These are phyloP conservation scores for Gomphus bonarii DNA, from an alignment of 1,284 basidiomycete species.

Conservation along the genomic window DNA sequence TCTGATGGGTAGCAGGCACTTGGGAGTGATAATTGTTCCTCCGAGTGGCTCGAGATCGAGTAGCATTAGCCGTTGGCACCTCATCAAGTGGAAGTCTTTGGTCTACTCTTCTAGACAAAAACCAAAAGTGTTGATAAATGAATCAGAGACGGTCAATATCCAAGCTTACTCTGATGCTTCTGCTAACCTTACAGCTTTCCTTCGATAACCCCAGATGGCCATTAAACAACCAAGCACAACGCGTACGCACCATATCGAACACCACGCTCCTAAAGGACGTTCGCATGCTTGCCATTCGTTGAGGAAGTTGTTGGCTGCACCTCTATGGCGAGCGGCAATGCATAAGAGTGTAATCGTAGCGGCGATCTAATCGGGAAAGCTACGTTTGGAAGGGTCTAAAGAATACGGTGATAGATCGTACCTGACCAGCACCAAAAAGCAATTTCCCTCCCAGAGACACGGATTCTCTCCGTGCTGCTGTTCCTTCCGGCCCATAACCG, in stretches of 20 bases:
- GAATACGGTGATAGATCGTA: conserved; percentile 22
- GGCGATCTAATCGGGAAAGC: conserved; percentile 30
- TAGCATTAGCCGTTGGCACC: background rate
- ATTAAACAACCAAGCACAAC: conserved; percentile 40
- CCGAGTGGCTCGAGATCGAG: background rate
- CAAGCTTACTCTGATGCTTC: conserved; percentile 22
- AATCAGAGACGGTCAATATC: conserved; percentile 14
- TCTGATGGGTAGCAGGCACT: background rate
- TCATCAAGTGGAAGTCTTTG: background rate
- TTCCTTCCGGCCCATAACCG: conserved; percentile 47
- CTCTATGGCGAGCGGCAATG: conserved; percentile 38
- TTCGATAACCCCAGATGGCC: conserved; percentile 47
- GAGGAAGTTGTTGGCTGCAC: conserved; percentile 31
- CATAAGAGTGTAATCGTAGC: conserved; percentile 44
- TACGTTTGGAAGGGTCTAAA: background rate
- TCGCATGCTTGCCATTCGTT: conserved; percentile 60
- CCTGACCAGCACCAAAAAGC: conserved; percentile 47
- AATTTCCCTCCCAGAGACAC: conserved; percentile 48
- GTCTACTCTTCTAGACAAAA: background rate
- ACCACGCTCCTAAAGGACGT: conserved; percentile 62
- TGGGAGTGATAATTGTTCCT: background rate
- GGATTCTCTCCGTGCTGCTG: conserved; percentile 43
- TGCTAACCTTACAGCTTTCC: conserved; percentile 30
- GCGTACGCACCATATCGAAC: conserved; percentile 55
- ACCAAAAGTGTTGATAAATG: background rate